Conservation (phyloP, 2,329 filamentous ascomycete species). For the Davidsoniella eucalypti region DNA sequence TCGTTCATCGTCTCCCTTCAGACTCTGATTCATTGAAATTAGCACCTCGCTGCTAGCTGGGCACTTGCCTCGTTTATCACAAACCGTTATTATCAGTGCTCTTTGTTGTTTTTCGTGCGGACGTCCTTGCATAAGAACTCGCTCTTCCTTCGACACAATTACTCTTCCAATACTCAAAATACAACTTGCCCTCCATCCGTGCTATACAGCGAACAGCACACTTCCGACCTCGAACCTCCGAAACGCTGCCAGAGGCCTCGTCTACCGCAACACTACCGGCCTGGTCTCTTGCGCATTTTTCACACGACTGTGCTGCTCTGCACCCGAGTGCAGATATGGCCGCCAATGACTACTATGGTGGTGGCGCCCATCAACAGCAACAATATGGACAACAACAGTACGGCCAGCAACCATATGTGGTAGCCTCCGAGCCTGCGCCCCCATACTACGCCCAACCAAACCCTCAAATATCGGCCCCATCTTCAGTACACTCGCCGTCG, state of each 20-base stretch:
- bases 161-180: not conserved
- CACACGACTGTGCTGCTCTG: not conserved
- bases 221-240: too few species aligned
- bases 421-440: slow-evolving; percentile 4
- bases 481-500: slow-evolving; percentile 2
- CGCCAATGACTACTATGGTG: slow-evolving; percentile 14
- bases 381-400: slow-evolving; percentile 7
- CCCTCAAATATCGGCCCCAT: not conserved
- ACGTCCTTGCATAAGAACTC: not conserved
- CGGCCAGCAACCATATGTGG: slow-evolving; percentile 4
- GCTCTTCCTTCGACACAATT: not conserved
- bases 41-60: not conserved
- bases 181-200: not conserved
- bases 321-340: slow-evolving; percentile 6
- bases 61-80: not conserved
- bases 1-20: not conserved
- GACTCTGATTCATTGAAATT: not conserved
- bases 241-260: too few species aligned
- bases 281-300: not conserved
- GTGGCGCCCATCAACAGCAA: slow-evolving; percentile 6
- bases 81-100: not conserved
- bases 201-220: too few species aligned
- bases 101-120: not conserved
- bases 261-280: not conserved
- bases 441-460: slow-evolving; percentile 11